phyloP scores from a whole-genome alignment of 2,329 filamentous ascomycete species.

The Ophiosphaerella narmari region DNA sequence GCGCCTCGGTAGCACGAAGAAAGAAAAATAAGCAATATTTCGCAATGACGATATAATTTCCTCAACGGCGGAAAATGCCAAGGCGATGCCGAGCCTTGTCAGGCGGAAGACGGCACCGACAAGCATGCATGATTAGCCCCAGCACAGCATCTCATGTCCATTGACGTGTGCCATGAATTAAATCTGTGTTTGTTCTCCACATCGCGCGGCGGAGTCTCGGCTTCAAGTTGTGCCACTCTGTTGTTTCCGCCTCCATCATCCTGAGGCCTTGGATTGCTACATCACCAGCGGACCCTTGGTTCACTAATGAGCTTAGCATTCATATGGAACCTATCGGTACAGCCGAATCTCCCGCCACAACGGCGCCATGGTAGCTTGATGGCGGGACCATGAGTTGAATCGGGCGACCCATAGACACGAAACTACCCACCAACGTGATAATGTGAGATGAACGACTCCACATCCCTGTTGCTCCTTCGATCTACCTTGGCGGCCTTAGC shows the following conservation, averaged over 20 bases:
- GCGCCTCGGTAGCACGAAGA: background rate
- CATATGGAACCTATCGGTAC: slow-evolving; percentile 1
- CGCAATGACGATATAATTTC: too few relatives aligned
- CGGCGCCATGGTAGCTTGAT: background rate
- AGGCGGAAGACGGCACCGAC: slow-evolving; percentile 30
- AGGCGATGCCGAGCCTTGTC: slow-evolving; percentile 30
- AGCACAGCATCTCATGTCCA: background rate
- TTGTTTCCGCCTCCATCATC: too few relatives aligned
- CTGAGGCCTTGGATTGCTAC: background rate
- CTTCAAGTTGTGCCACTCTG: slow-evolving; percentile 7
- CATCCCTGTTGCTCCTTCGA: slow-evolving; percentile 12
- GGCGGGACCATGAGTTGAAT: background rate
- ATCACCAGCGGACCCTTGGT: slow-evolving; percentile 1
- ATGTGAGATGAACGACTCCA: slow-evolving; percentile 9
- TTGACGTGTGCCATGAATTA: slow-evolving; percentile 37
- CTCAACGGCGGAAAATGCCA: slow-evolving; percentile 22
- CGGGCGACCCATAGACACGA: slow-evolving; percentile 1
- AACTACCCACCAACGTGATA: slow-evolving; percentile 5
- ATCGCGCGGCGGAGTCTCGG: slow-evolving; percentile 32
- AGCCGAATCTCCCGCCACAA: background rate
- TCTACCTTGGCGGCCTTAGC: slow-evolving; percentile 23
- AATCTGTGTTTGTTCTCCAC: slow-evolving; percentile 16
- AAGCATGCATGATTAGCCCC: slow-evolving; percentile 21
- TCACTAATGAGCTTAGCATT: slow-evolving; percentile 9
- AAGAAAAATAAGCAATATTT: too few relatives aligned